Conservation (phyloP, 441 rosid species). For the Euphorbia celastroides region DNA sequence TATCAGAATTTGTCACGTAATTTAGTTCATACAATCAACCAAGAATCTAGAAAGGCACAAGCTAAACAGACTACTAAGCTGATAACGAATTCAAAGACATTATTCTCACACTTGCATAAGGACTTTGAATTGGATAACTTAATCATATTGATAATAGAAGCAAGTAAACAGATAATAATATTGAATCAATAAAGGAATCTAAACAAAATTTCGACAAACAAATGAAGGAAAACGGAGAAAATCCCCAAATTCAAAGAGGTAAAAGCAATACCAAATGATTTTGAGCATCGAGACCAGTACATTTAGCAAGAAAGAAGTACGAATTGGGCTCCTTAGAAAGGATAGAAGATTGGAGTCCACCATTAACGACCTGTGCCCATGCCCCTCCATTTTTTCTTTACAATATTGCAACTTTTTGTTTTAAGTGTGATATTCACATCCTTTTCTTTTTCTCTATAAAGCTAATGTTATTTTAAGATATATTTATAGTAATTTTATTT, state of each 20-base stretch:
- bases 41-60: not conserved
- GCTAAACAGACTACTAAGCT: not conserved
- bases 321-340: constrained; percentile 65
- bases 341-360: constrained; percentile 5
- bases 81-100: not conserved
- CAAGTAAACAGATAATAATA: not conserved
- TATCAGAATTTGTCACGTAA: not conserved
- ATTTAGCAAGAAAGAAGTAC: constrained; percentile 61
- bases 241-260: not conserved
- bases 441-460: too few species aligned
- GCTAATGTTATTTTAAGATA: too few species aligned
- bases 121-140: not conserved
- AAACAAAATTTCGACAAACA: not conserved
- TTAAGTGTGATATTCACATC: too few species aligned
- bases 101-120: not conserved
- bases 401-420: too few species aligned
- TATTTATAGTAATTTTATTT: too few species aligned
- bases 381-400: too few species aligned
- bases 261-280: constrained; percentile 39
- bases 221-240: not conserved
- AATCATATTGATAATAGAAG: not conserved
- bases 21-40: not conserved
- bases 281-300: constrained; percentile 43
- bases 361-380: not conserved
- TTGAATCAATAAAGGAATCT: not conserved